Base-by-base conservation (phyloP, 345 rosid species). In the Eucalyptus guilfoylei region DNA sequence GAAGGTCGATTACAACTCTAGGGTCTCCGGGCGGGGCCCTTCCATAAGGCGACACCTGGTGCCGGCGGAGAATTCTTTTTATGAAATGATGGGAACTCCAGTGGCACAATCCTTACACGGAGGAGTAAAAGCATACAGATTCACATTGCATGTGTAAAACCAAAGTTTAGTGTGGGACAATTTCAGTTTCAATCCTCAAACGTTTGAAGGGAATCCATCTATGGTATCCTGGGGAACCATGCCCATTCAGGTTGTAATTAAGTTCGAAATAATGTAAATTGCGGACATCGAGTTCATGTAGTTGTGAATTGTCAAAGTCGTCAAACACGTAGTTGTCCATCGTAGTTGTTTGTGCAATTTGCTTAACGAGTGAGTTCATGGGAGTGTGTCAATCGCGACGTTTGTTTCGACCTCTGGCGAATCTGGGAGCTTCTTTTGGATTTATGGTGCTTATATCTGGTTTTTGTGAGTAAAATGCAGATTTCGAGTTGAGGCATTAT, bases 311-410 rank as follows among this genome's bases (percentile, higher is more conserved):
- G 45, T 24, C 81, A 19, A 72, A 5, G 45, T 34, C 1, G 11
- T 64, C 11, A 14, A 8, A 34, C 76, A 37, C 81, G 5, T 72
- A 19, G 13, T 37, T 37, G 26, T 72, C 28, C 45, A 37, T 6
- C 5, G 1, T 34, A 9, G 24, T 69, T 32, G 7, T 69, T 14
- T 15, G 34, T 67, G 76, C 10, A 34, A 67, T 67, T 67, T 67
- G 40, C 40, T n/a, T n/a, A 32, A 32, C 1, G 42, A 32, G 80
- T 15, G 42, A 67, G 80, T 32, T 67, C 42, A 15, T 32, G 6
- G 6, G 23, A 9, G 23, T 15, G 1, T 37, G 83, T 11, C 11
- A 3, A 11, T 37, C 14, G 1, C 5, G 7, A 6, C 2, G 23
- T 16, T 16, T 32, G 23, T 37, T 11, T 37, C 5, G 47, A 76